These are phyloP conservation scores for Plectosphaerella sp. DNA, from an alignment of 2,329 filamentous ascomycete species.

Conservation along the genomic window DNA sequence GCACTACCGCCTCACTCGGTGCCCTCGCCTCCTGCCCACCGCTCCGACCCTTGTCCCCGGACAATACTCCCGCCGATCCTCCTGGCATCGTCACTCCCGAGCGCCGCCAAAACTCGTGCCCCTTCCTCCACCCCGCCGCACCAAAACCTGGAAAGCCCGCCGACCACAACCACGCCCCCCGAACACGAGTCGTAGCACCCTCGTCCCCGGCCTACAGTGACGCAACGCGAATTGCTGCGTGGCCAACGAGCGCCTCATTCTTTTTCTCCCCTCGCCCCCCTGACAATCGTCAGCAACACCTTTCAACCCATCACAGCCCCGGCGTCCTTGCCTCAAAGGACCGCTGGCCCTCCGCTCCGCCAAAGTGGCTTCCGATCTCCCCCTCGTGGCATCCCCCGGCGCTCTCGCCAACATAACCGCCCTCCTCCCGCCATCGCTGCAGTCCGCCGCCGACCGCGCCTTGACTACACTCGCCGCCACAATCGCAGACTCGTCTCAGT, in stretches of 20 bases:
- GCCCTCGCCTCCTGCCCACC: neutral
- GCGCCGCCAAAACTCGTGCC: neutral
- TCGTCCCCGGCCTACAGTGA: neutral
- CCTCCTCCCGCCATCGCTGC: slow-evolving; percentile 39
- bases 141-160: neutral
- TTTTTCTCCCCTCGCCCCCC: neutral
- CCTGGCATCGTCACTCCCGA: slow-evolving; percentile 1
- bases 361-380: slow-evolving; percentile 61
- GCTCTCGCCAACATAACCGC: slow-evolving; percentile 56
- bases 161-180: neutral
- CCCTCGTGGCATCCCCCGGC: slow-evolving; percentile 57
- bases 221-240: neutral
- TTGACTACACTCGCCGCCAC: slow-evolving; percentile 42
- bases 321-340: slow-evolving; percentile 16
- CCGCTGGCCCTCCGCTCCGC: slow-evolving; percentile 24
- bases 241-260: neutral
- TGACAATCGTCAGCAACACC: neutral
- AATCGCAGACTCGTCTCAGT: slow-evolving; percentile 44
- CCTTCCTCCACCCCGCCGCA: neutral
- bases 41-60: neutral
- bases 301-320: neutral
- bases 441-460: slow-evolving; percentile 50
- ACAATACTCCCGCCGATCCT: slow-evolving; percentile 2
- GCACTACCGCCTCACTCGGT: slow-evolving; percentile 3
- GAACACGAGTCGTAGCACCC: too few relatives aligned